phyloP scores from a whole-genome alignment of 1,284 basidiomycete genomes.

The Rhodotorula sp. region DNA sequence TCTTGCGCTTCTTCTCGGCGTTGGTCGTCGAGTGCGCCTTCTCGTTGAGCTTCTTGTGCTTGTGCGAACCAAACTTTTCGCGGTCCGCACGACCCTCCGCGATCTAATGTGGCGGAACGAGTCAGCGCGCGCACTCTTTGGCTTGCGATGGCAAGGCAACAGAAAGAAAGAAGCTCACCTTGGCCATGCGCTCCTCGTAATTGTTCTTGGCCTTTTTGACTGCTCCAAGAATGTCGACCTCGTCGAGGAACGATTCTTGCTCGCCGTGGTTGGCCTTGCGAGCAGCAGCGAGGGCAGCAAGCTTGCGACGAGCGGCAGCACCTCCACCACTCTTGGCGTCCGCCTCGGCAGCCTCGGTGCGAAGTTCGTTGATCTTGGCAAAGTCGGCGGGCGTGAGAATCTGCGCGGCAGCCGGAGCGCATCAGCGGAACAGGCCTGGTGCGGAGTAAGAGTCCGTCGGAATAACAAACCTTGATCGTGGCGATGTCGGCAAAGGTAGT shows the following conservation, averaged over 20 bases:
- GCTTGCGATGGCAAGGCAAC: background rate
- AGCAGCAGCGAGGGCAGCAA: slow-evolving; percentile 66
- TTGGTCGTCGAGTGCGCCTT: slow-evolving; percentile 46
- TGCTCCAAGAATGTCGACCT: slow-evolving; percentile 86
- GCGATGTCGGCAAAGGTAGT: slow-evolving; percentile 52
- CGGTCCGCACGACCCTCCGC: slow-evolving; percentile 90
- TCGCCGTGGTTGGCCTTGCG: slow-evolving; percentile 51
- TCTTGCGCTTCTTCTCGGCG: slow-evolving; percentile 68
- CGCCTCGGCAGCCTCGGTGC: slow-evolving; percentile 73
- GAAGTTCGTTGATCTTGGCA: slow-evolving; percentile 84
- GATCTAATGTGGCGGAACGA: slow-evolving; percentile 57
- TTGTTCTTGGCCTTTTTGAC: slow-evolving; percentile 91
- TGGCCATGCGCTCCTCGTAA: slow-evolving; percentile 88
- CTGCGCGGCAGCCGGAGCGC: slow-evolving; percentile 52
- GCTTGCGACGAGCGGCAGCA: slow-evolving; percentile 79
- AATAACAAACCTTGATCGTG: slow-evolving; percentile 65
- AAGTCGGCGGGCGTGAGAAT: slow-evolving; percentile 98
- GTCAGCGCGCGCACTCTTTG: background rate
- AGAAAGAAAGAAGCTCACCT: background rate
- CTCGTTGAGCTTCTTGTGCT: slow-evolving; percentile 43
- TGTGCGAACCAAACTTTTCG: slow-evolving; percentile 82
- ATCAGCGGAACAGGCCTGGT: background rate
- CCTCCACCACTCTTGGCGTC: slow-evolving; percentile 71
- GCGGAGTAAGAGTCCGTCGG: background rate
- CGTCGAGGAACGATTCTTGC: slow-evolving; percentile 73